Evolutionary conservation across 768 basidiomycete genomes (phyloP).

Genomic region (Boletellus sp.): DNA sequence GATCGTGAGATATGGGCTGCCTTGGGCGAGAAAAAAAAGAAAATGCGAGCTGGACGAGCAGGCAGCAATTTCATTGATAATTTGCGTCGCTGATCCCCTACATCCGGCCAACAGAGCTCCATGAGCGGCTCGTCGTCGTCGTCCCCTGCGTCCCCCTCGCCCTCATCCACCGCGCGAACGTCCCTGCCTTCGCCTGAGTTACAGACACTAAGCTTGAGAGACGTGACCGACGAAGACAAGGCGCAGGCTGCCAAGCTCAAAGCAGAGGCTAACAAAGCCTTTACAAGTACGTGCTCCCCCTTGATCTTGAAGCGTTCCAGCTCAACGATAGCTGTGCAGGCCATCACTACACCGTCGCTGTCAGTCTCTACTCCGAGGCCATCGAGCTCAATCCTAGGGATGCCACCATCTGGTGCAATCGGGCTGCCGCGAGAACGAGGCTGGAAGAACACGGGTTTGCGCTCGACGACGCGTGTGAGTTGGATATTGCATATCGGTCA

Average conservation of each 20-base stretch:
- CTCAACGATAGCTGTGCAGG: constrained; percentile 32
- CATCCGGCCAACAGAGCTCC: constrained; percentile 1
- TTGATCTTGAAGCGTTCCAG: neutral
- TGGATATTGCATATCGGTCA: neutral
- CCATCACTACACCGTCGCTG: constrained; percentile 75
- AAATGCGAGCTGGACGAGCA: neutral
- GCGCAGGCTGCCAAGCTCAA: constrained; percentile 71
- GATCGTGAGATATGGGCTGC: constrained; percentile 23
- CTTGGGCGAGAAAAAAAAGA: neutral
- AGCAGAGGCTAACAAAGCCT: constrained; percentile 84
- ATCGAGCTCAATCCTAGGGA: constrained; percentile 87
- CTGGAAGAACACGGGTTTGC: constrained; percentile 94
- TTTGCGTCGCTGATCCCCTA: neutral
- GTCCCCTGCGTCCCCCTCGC: constrained; percentile 38
- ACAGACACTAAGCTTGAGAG: constrained; percentile 45
- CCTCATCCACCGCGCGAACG: constrained; percentile 51
- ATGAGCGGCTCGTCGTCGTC: constrained; percentile 25
- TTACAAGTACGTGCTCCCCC: constrained; percentile 45
- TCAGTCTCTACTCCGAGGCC: constrained; percentile 76
- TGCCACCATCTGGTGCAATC: constrained; percentile 89
- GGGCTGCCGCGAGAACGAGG: constrained; percentile 89
- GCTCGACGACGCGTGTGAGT: constrained; percentile 79
- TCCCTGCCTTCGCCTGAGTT: constrained; percentile 60
- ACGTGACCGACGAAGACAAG: constrained; percentile 69
- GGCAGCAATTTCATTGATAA: neutral